A percentile compares a stretch with the other conserved stretches of the same genome.
Evolutionary conservation across 306 rosid genomes (phyloP).

Genomic region (Purshia tridentata): DNA sequence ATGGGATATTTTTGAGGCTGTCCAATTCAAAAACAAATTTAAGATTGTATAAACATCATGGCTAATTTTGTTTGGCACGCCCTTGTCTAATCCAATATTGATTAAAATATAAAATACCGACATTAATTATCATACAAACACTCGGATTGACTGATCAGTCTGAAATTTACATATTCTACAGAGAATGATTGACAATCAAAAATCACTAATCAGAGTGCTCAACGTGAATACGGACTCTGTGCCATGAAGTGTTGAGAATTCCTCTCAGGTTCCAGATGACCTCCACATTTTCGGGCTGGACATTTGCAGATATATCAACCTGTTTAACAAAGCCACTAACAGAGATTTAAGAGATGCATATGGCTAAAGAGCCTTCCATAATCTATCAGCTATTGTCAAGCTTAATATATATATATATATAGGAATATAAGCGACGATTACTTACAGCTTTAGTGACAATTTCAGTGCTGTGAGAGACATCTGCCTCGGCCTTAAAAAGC

Average conservation of each 20-base stretch:
- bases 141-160: neutral
- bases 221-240: slow-evolving; percentile 57
- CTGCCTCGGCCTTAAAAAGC: slow-evolving; percentile 61
- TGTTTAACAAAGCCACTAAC: slow-evolving; percentile 30
- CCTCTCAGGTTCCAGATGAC: slow-evolving; percentile 89
- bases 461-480: slow-evolving; percentile 51
- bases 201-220: slow-evolving; percentile 53
- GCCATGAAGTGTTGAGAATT: slow-evolving; percentile 85
- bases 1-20: neutral
- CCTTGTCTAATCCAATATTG: no score
- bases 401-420: no score
- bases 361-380: no score
- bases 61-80: no score
- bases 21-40: neutral
- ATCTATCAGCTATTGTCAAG: no score
- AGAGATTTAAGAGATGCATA: neutral
- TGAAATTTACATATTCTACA: neutral
- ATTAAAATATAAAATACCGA: no score
- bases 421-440: neutral
- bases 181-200: neutral
- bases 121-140: neutral
- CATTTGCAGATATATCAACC: slow-evolving; percentile 85
- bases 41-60: neutral
- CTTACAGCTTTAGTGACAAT: slow-evolving; percentile 85
- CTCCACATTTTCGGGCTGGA: slow-evolving; percentile 76